Evolutionary conservation across 2,329 filamentous ascomycete genomes (phyloP).

Genomic region (Exophiala sideris): DNA sequence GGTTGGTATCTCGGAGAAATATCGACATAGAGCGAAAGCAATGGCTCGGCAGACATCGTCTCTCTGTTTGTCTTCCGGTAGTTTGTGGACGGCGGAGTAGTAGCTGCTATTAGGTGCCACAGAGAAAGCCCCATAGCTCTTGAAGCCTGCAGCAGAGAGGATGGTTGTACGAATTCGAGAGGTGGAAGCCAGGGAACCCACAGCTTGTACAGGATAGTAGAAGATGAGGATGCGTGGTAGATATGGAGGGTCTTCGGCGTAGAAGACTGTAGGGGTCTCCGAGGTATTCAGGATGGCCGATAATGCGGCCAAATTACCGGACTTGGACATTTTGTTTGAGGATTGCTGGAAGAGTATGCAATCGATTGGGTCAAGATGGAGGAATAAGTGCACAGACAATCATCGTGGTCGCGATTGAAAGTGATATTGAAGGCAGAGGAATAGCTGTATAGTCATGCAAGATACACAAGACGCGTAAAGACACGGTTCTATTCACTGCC

Average conservation of each 20-base stretch:
- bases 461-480: not conserved
- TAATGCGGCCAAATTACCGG: conserved; percentile 28
- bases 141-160: conserved; percentile 82
- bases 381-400: not conserved
- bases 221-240: conserved; percentile 82
- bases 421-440: not conserved
- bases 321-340: conserved; percentile 27
- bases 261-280: conserved; percentile 64
- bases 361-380: not conserved
- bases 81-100: conserved; percentile 82
- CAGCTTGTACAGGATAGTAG: conserved; percentile 84
- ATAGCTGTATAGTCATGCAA: not conserved
- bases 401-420: not conserved
- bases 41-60: conserved; percentile 89
- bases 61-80: conserved; percentile 91
- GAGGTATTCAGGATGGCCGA: conserved; percentile 24
- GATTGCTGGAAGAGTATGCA: not conserved
- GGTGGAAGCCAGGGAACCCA: conserved; percentile 80
- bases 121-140: conserved; percentile 85
- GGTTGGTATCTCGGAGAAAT: conserved; percentile 82
- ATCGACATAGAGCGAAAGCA: conserved; percentile 89
- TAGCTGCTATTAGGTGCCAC: conserved; percentile 89
- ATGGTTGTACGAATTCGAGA: conserved; percentile 94
- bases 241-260: conserved; percentile 77
- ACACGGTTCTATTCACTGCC: not conserved